These are phyloP conservation scores for Hemileccinum rubropunctum DNA, from an alignment of 768 basidiomycete species.

Conservation along the genomic window DNA sequence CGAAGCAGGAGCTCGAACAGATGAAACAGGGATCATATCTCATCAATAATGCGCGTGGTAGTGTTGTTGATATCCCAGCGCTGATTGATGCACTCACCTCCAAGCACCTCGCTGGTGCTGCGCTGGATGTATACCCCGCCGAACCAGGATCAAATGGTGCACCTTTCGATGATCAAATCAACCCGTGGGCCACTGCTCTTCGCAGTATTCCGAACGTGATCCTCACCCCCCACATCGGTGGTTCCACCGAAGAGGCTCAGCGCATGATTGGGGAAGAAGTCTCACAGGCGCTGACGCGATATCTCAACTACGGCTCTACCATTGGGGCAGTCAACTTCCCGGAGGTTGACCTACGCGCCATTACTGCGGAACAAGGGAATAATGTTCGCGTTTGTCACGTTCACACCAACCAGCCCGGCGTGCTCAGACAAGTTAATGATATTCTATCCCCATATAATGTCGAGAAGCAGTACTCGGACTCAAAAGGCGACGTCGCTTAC, in stretches of 20 bases:
- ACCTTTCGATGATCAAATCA: slow-evolving; percentile 85
- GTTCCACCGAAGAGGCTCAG: slow-evolving; percentile 98
- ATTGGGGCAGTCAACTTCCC: slow-evolving; percentile 98
- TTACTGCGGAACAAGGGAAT: slow-evolving; percentile 76
- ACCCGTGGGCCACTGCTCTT: slow-evolving; percentile 77
- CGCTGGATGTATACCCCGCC: slow-evolving; percentile 91
- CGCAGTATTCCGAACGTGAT: slow-evolving; percentile 85
- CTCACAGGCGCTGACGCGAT: slow-evolving; percentile 76
- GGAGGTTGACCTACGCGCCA: slow-evolving; percentile 93
- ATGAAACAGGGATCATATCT: slow-evolving; percentile 97
- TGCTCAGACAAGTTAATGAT: slow-evolving; percentile 92
- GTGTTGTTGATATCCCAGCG: slow-evolving; percentile 92
- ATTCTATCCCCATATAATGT: slow-evolving; percentile 94
- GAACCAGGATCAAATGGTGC: slow-evolving; percentile 93
- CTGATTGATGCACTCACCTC: slow-evolving; percentile 77
- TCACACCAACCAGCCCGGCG: slow-evolving; percentile 94
- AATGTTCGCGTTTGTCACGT: slow-evolving; percentile 92
- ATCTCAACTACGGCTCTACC: slow-evolving; percentile 90
- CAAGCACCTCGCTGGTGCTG: slow-evolving; percentile 83
- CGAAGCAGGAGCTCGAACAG: slow-evolving; percentile 64
- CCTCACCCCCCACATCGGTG: slow-evolving; percentile 97
- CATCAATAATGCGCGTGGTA: slow-evolving; percentile 97
- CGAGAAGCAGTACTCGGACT: slow-evolving; percentile 99
- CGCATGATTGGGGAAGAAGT: slow-evolving; percentile 97
- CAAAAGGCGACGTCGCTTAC: slow-evolving; percentile 90